Base-by-base conservation (phyloP, 176 grass and related monocot genomes). In the Avena atlantica region DNA sequence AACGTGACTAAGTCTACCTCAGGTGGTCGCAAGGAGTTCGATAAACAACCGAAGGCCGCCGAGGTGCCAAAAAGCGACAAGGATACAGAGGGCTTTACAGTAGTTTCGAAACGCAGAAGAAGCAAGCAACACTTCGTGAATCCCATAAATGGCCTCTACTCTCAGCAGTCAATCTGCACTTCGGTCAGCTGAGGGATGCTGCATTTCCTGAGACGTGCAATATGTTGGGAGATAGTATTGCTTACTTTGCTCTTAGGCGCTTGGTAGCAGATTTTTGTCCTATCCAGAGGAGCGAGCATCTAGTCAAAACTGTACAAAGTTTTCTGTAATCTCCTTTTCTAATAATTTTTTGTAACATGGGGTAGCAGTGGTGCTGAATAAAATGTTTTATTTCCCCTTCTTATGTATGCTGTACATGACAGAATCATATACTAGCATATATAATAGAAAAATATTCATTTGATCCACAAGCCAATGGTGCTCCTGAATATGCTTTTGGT, bases 31-130 rank as follows among this genome's bases (percentile, higher is more conserved):
- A 73, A 82, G 75, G 83, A 88, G 71, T 57, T 51, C 19, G 76
- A 92, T 60, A 92, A 67, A 80, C 87, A 79, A 49, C 37, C 44
- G 34, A 91, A 83, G 74, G 76, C 34, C 5, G 23, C 6, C 4
- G 78, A 83, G 45, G 81, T 47, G 12, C 66, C 73, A 8, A 85
- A 87, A 77, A 79, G 78, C 70, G 79, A 80, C 55, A 93, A 97
- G 70, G 97, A 99, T 84, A 90, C 88, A 42, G 94, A 97, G 70
- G 97, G 97, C 56, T 96, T 99, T 51, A 97, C 92, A 25, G 89
- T 94, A 0, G 94, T 99, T 53, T 94, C 97, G 13, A 99, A 97
- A 80, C 91, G 92, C 17, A 88, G 92, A 85, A 99, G 85, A 86
- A 90, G 82, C 62, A 94, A 90, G 82, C 88, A 93, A 34, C 88